Base-by-base conservation (phyloP, 441 rosid species). In the Syzygium malaccense region DNA sequence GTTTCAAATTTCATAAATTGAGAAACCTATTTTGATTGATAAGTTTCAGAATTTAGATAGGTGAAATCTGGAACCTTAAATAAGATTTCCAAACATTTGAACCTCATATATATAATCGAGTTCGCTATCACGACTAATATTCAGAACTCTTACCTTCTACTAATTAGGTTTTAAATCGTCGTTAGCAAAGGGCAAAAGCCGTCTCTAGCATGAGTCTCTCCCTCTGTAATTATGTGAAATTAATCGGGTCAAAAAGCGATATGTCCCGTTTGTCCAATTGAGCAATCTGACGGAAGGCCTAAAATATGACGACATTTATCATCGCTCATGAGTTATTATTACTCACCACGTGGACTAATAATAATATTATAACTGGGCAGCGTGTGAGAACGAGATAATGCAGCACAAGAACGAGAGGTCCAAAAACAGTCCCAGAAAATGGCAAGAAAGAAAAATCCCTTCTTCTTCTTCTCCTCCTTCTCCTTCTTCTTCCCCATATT, bases 331-430 rank as follows among this genome's bases (percentile, higher is more conserved):
- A 37, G 28, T 20, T 11, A 71, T 13, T 33, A 45, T 7, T 45
- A 45, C 48, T 68, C 26, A 33, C 14, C 4, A 41, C 32, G 33
- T 30, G 30, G 30, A 20, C 75, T 30, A 64, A 7, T 64, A 7
- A 15, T 12, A 10, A 58, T 58, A 10, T 75, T 6, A 33, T 11
- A 18, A 18, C 28, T 80, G 13, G 5, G 54, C 55, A 26, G 18
- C 48, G 10, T 20, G 53, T 12, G 11, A 11, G 45, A 0, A 9
- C 7, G 58, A 55, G 86, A 84, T 55, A 55, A 84, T 9, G 86
- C 41, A 45, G 83, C n/a, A 80, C 79, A 10, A 79, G 60, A 92
- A 90, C 8, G 90, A 88, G 90, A 91, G 96, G 95, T 89, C 86
- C 90, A 91, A 88, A 45, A 92, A 37, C 49, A 28, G 85, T 58